Conservation (phyloP, 2,329 filamentous ascomycete species). For the Penicillium crustosum region DNA sequence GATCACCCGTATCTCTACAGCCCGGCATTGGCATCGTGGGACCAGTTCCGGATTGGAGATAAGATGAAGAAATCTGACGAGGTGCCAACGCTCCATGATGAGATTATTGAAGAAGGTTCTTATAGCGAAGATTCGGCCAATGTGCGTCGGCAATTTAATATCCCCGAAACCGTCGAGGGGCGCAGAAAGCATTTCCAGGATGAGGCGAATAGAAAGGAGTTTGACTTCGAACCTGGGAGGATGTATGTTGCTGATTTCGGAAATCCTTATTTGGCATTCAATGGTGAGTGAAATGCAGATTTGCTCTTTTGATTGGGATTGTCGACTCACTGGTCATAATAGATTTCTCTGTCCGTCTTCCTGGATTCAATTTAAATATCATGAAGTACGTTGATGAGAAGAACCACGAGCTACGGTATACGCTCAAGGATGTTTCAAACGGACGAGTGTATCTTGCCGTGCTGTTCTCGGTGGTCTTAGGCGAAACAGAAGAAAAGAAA, state of each 20-base stretch:
- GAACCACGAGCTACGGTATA: slow-evolving; percentile 86
- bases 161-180: slow-evolving; percentile 54
- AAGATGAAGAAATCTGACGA: slow-evolving; percentile 32
- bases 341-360: slow-evolving; percentile 43
- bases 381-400: slow-evolving; percentile 55
- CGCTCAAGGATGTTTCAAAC: slow-evolving; percentile 76
- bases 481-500: slow-evolving; percentile 24
- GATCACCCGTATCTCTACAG: slow-evolving; percentile 86
- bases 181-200: slow-evolving; percentile 63
- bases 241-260: slow-evolving; percentile 73
- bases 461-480: slow-evolving; percentile 69
- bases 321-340: neutral
- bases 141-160: slow-evolving; percentile 48
- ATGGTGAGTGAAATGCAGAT: slow-evolving; percentile 46
- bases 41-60: slow-evolving; percentile 67
- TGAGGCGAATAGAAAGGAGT: slow-evolving; percentile 55
- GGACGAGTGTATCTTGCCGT: slow-evolving; percentile 77
- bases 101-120: slow-evolving; percentile 65
- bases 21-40: slow-evolving; percentile 76
- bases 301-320: neutral
- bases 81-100: slow-evolving; percentile 45
- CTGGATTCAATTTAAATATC: slow-evolving; percentile 38
- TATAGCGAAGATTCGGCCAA: slow-evolving; percentile 55
- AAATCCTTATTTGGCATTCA: slow-evolving; percentile 90
- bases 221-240: slow-evolving; percentile 62